A percentile compares a stretch with the other conserved stretches of the same genome.
phyloP scores from a whole-genome alignment of 2,329 filamentous ascomycete species.

The Pestalotiopsis sp. region DNA sequence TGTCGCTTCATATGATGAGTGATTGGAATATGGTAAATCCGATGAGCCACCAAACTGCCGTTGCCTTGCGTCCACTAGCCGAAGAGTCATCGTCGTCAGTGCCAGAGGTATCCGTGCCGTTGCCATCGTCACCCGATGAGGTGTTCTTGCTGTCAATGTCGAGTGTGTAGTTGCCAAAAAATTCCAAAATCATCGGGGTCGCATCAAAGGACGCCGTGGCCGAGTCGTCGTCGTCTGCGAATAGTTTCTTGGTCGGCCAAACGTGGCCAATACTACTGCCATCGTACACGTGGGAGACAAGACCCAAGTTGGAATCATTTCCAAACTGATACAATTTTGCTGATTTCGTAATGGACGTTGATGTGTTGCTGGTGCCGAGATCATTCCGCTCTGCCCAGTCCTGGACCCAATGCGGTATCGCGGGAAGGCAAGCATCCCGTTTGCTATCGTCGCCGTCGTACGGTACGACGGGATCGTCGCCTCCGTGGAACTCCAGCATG shows the following conservation, averaged over 20 bases:
- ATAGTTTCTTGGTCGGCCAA: slow-evolving; percentile 6
- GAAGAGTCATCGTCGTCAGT: background rate
- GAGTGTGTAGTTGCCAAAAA: slow-evolving; percentile 4
- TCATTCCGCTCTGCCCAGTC: slow-evolving; percentile 37
- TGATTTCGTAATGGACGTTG: background rate
- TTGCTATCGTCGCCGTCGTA: slow-evolving; percentile 43
- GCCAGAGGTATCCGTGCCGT: background rate
- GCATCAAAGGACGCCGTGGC: slow-evolving; percentile 11
- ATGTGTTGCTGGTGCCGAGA: background rate
- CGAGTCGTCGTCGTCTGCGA: background rate
- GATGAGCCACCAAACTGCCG: background rate
- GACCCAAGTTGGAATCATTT: slow-evolving; percentile 1
- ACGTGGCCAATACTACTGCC: slow-evolving; percentile 10
- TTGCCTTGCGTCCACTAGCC: background rate
- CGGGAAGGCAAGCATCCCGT: slow-evolving; percentile 39
- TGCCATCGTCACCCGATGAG: background rate
- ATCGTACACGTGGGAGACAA: slow-evolving; percentile 9
- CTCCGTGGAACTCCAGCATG: slow-evolving; percentile 50
- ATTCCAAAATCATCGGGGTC: slow-evolving; percentile 11
- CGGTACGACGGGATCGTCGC: slow-evolving; percentile 42
- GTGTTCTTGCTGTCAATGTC: background rate
- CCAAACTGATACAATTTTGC: background rate
- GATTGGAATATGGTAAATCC: background rate
- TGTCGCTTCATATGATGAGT: background rate
- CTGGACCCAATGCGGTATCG: slow-evolving; percentile 38